Evolutionary conservation across 2,329 filamentous ascomycete genomes (phyloP).

Genomic region (Didymella keratinophila): DNA sequence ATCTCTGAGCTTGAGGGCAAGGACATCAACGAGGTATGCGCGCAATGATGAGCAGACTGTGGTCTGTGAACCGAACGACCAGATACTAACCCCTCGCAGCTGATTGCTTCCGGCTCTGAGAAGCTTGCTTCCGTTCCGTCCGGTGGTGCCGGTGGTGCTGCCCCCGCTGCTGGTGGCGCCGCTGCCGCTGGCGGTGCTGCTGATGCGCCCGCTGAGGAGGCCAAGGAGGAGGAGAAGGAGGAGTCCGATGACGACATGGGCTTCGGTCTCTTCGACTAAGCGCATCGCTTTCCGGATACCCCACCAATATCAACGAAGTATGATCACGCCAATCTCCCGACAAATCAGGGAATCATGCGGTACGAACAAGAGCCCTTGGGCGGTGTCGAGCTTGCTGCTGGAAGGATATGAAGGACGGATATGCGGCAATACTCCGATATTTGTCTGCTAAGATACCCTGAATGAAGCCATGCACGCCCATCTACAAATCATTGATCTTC

Average conservation of each 20-base stretch:
- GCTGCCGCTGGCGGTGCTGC: conserved; percentile 68
- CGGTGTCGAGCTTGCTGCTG: conserved; percentile 47
- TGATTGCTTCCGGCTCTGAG: conserved; percentile 86
- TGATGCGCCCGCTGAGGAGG: conserved; percentile 61
- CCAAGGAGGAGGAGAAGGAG: conserved; percentile 79
- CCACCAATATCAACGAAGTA: conserved; percentile 36
- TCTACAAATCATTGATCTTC: neutral
- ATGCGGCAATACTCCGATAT: conserved; percentile 28
- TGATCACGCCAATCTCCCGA: conserved; percentile 40
- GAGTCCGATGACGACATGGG: conserved; percentile 79
- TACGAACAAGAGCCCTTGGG: conserved; percentile 44
- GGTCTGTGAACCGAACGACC: conserved; percentile 45
- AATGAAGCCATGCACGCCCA: conserved; percentile 50
- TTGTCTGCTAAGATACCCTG: conserved; percentile 42
- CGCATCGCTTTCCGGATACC: conserved; percentile 34
- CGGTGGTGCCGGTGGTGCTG: conserved; percentile 78
- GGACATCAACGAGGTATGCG: conserved; percentile 85
- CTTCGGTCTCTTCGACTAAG: conserved; percentile 73
- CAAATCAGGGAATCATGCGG: conserved; percentile 44
- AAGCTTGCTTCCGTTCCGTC: conserved; percentile 99
- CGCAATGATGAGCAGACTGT: conserved; percentile 5
- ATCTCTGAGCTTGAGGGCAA: conserved; percentile 91
- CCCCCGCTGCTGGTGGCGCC: conserved; percentile 68
- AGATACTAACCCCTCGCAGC: conserved; percentile 61
- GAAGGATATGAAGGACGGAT: conserved; percentile 33